Base-by-base conservation (phyloP, 2,329 filamentous ascomycete genomes). In the Pestalotiopsis sp. region DNA sequence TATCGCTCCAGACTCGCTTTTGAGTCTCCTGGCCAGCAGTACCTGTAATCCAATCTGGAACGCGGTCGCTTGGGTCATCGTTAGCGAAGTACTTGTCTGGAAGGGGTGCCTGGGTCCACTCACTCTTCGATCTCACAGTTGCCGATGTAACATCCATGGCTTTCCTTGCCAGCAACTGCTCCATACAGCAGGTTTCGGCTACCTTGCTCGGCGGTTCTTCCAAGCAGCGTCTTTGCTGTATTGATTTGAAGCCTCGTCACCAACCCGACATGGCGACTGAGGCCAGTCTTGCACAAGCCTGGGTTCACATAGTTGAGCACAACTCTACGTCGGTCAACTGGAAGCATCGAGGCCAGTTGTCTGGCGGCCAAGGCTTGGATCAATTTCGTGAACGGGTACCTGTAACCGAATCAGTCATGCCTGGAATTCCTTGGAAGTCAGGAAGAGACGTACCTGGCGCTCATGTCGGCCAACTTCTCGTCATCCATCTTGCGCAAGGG, bases 121-220 rank as follows among this genome's bases (percentile, higher is more conserved):
- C 3, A 74, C 27, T 71, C 69, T 14, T 66, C 68, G 20, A 80
- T 68, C 31, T 70, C 67, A 12, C 78, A 80, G 25, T 79, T 73
- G 38, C 78, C 76, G 70, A 84, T 76, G 69, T 80, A 84, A 45
- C 75, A 72, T 4, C 83, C 83, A 63, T 85, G 81, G 1, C 76
- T 78, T 31, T 81, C 80, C 4, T 75, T 73, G 1, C 77, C 79
- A 9, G 78, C 78, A 38, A 78, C 73, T 0, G 79, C 82, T 2
- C 78, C 81, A 12, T 75, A 70, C 41, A 83, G 70, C 12, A 83
- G 70, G 3, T 77, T 80, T 12, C 82, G 79, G 31, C 79, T 77
- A 11, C 82, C 82, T 52, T 78, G 73, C 69, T 83, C 81, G 13
- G 79, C 67, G 2, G 76, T 75, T 25, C 82, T 78, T 31, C 74